phyloP scores from a whole-genome alignment of 371 early-diverging fungal genomes.

The Rhizopus sp. region DNA sequence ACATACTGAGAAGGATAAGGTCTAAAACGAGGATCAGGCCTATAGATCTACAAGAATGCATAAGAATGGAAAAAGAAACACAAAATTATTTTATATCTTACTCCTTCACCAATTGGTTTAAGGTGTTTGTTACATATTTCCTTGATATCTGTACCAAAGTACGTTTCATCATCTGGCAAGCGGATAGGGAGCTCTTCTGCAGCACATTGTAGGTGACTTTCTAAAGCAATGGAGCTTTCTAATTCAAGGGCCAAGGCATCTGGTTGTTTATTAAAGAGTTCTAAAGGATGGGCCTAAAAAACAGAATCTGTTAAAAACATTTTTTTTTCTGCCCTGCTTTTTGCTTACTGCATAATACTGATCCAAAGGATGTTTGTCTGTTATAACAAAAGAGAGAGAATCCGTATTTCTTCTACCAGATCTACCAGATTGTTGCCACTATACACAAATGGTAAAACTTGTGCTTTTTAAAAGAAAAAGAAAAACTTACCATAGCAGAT shows the following conservation, averaged over 20 bases:
- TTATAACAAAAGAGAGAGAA: slow-evolving; percentile 60
- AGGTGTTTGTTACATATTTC: slow-evolving; percentile 35
- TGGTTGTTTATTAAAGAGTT: slow-evolving; percentile 45
- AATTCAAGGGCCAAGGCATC: slow-evolving; percentile 41
- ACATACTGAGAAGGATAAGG: slow-evolving; percentile 53
- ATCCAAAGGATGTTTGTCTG: slow-evolving; percentile 54
- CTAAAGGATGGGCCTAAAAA: slow-evolving; percentile 40
- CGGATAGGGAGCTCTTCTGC: slow-evolving; percentile 56
- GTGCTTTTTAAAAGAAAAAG: not conserved
- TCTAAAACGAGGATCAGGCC: slow-evolving; percentile 44
- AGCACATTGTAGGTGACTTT: slow-evolving; percentile 68
- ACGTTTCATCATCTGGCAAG: slow-evolving; percentile 32
- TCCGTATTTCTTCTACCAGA: slow-evolving; percentile 67
- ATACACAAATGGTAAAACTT: not conserved
- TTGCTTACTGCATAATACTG: slow-evolving; percentile 50
- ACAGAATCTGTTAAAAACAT: too few relatives aligned
- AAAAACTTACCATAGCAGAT: slow-evolving; percentile 39
- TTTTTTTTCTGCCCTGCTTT: not conserved
- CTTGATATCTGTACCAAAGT: slow-evolving; percentile 34
- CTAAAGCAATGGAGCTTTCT: slow-evolving; percentile 43
- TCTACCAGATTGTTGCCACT: slow-evolving; percentile 72
- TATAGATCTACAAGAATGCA: slow-evolving; percentile 34
- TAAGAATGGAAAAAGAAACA: not conserved
- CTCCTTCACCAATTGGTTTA: slow-evolving; percentile 22
- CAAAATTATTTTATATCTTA: slow-evolving; percentile 8